A percentile compares a stretch with the other conserved stretches of the same genome.
Evolutionary conservation across 2,329 filamentous ascomycete genomes (phyloP).

Genomic region (Lecanosticta acicola): DNA sequence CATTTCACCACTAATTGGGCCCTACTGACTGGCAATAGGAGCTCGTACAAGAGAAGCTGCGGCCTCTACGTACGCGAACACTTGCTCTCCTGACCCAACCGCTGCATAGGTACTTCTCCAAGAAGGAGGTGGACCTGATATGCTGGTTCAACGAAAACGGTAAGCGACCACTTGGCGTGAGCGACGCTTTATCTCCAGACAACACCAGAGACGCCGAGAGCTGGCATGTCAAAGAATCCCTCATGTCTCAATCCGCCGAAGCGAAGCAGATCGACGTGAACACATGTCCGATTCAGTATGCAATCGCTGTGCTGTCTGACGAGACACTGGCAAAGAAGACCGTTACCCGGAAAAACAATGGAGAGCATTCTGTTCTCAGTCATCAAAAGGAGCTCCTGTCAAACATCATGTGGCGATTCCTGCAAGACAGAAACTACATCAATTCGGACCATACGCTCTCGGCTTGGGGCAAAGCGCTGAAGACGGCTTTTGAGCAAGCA

Average conservation of each 20-base stretch:
- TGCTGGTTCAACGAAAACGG: slow-evolving; percentile 78
- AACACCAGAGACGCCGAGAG: slow-evolving; percentile 39
- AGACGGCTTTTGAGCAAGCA: slow-evolving; percentile 43
- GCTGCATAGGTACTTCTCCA: slow-evolving; percentile 76
- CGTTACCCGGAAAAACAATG: slow-evolving; percentile 43
- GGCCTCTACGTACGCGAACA: slow-evolving; percentile 68
- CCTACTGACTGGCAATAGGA: slow-evolving; percentile 41
- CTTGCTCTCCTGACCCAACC: slow-evolving; percentile 72
- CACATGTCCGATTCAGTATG: slow-evolving; percentile 42
- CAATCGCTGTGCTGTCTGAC: slow-evolving; percentile 59
- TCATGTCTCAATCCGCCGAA: slow-evolving; percentile 14
- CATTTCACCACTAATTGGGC: background rate
- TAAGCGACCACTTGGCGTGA: slow-evolving; percentile 42
- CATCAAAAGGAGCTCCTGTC: slow-evolving; percentile 58
- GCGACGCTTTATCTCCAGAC: slow-evolving; percentile 16
- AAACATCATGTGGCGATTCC: slow-evolving; percentile 79
- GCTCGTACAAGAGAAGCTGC: slow-evolving; percentile 68
- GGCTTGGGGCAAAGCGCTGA: slow-evolving; percentile 74
- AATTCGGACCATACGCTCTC: slow-evolving; percentile 75
- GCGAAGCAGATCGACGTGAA: slow-evolving; percentile 17
- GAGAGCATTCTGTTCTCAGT: slow-evolving; percentile 52
- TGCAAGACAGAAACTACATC: slow-evolving; percentile 83
- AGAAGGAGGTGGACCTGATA: slow-evolving; percentile 68
- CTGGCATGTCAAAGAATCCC: slow-evolving; percentile 63
- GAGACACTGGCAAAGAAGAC: slow-evolving; percentile 65